Base-by-base conservation (phyloP, 2,329 filamentous ascomycete genomes). In the Fusarium sp. region DNA sequence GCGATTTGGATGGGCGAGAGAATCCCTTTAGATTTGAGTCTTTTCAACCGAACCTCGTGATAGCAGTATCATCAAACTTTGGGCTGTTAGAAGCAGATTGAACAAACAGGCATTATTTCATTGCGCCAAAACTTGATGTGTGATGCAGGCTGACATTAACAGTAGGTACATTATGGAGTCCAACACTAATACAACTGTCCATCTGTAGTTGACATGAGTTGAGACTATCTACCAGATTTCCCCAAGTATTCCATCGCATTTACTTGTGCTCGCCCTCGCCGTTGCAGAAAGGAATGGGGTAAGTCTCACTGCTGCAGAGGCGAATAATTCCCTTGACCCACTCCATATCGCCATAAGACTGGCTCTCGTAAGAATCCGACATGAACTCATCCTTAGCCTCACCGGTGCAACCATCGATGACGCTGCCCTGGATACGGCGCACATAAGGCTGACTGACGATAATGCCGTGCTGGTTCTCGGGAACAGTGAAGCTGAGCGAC, bases 1-100 rank as follows among this genome's bases (percentile, higher is more conserved):
- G 91, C 91, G 3, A 92, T 89, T 11, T 94, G 92, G 92, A 86
- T 94, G 85, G 92, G 92, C 1, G 87, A 91, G 74, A 86, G 84
- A 56, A 71, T 91, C 16, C 87, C 90, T 2, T 69, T 94, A 55
- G 88, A 92, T 27, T 11, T 59, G 0, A 70, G 64, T 16, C 49
- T 60, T 4, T 75, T 75, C 5, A 69, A 73, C 4, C 25, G 16
- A 3, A 11, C n/a, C 2, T 47, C n/a, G 3, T 66, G 18, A 47
- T 47, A 5, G 5, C 7, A 4, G 6, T 13, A n/a, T 5, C 6
- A 28, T 23, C 6, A 12, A n/a, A 3, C 11, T 1, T 7, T 5
- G 4, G 0, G 0, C 14, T n/a, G 2, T 13, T 12, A 20, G 27
- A 37, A 8, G 34, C 5, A 37, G 16, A 37, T 37, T 37, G 18